phyloP scores from a whole-genome alignment of 345 rosid species.

The Draba incana region DNA sequence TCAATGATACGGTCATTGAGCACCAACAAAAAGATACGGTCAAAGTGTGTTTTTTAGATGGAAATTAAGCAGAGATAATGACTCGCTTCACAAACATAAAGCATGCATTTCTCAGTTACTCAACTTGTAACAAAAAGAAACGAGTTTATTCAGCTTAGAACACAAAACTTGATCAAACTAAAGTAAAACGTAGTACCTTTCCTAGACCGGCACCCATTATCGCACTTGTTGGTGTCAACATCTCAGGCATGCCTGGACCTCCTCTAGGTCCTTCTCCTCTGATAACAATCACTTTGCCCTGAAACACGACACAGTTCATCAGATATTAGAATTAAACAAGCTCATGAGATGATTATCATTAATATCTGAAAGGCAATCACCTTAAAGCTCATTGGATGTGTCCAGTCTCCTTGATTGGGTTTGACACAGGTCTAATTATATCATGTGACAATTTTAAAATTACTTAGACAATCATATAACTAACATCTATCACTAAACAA shows the following conservation, averaged over 20 bases:
- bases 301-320: slow-evolving; percentile 32
- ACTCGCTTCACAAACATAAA: background rate
- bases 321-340: slow-evolving; percentile 1
- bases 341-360: background rate
- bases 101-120: too few species aligned
- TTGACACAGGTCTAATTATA: slow-evolving; percentile 68
- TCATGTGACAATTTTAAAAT: slow-evolving; percentile 49
- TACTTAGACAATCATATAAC: background rate
- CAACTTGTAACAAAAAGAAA: background rate
- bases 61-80: background rate
- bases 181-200: slow-evolving; percentile 53
- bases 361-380: too few species aligned
- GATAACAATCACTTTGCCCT: slow-evolving; percentile 94
- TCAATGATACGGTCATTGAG: background rate
- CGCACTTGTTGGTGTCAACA: slow-evolving; percentile 98
- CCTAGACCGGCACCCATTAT: slow-evolving; percentile 99
- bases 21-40: slow-evolving; percentile 26
- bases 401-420: slow-evolving; percentile 65
- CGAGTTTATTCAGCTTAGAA: background rate
- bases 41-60: background rate
- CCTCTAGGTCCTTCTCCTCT: slow-evolving; percentile 99
- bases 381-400: too few species aligned
- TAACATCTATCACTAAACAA: slow-evolving; percentile 19
- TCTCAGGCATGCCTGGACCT: slow-evolving; percentile 99
- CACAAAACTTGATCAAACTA: background rate